Conservation (phyloP, 2,329 filamentous ascomycete genomes). For the Diaporthe vaccinii region DNA sequence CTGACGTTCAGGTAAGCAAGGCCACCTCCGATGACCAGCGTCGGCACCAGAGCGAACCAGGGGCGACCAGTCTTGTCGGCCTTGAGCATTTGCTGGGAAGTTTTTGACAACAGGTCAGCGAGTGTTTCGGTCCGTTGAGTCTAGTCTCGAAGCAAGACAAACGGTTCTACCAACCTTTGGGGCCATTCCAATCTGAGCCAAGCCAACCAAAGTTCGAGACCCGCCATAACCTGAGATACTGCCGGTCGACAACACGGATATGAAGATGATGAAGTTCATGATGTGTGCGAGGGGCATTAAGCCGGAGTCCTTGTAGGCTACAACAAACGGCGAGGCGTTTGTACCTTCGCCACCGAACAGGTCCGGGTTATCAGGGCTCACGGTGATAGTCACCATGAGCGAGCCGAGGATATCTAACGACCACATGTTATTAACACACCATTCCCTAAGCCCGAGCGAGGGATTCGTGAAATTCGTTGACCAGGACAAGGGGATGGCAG, state of each 20-base stretch:
- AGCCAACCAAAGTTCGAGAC: slow-evolving; percentile 58
- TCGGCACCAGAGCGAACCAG: slow-evolving; percentile 58
- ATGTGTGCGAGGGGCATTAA: slow-evolving; percentile 57
- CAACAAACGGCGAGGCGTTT: slow-evolving; percentile 61
- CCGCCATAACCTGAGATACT: slow-evolving; percentile 58
- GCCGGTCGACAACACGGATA: slow-evolving; percentile 60
- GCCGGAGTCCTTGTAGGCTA: slow-evolving; percentile 57
- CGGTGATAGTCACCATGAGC: slow-evolving; percentile 59
- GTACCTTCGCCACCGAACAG: slow-evolving; percentile 57
- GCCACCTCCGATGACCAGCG: slow-evolving; percentile 62
- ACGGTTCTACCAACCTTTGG: slow-evolving; percentile 45
- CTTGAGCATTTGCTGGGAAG: slow-evolving; percentile 46
- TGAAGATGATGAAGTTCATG: slow-evolving; percentile 63
- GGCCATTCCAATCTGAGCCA: slow-evolving; percentile 58
- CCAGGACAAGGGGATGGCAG: no score
- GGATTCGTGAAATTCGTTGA: background rate
- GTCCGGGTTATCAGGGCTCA: slow-evolving; percentile 54
- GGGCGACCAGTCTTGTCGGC: slow-evolving; percentile 54
- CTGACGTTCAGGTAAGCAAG: slow-evolving; percentile 59
- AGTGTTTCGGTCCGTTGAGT: background rate
- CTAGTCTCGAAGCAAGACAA: background rate
- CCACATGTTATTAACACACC: background rate
- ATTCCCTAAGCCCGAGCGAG: background rate
- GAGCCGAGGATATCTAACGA: slow-evolving; percentile 54
- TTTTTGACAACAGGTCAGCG: background rate